These are phyloP conservation scores for Lagenaria siceraria DNA, from an alignment of 306 rosid genomes.

Conservation along the genomic window DNA sequence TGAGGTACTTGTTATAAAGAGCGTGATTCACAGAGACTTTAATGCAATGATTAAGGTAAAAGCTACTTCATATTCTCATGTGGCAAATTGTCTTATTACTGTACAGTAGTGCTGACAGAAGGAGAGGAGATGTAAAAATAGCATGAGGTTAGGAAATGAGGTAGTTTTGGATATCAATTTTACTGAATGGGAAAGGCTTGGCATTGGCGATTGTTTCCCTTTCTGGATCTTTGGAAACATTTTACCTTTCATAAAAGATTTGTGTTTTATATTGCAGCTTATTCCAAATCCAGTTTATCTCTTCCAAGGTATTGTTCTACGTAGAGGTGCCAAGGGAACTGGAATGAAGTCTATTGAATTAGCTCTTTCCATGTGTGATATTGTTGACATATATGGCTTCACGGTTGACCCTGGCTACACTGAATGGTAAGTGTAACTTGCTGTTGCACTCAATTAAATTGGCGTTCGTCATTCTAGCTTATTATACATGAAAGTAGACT, in stretches of 20 bases:
- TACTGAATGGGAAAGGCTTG: not conserved
- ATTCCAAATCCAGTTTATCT: constrained; percentile 94
- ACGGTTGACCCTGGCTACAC: constrained; percentile 98
- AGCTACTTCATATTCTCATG: not conserved
- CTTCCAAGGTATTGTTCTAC: constrained; percentile 96
- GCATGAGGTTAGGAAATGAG: not conserved
- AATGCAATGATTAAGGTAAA: constrained; percentile 78
- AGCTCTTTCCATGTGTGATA: constrained; percentile 95
- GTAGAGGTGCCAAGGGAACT: constrained; percentile 99
- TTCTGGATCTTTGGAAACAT: not conserved
- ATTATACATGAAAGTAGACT: not conserved
- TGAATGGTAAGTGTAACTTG: constrained; percentile 55
- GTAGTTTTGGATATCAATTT: not conserved
- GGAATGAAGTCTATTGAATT: constrained; percentile 97
- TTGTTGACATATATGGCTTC: constrained; percentile 89
- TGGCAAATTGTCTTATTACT: not conserved
- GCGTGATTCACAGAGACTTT: constrained; percentile 73
- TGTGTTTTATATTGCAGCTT: constrained; percentile 34
- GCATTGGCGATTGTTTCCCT: not conserved
- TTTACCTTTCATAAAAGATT: not conserved
- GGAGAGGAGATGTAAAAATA: not conserved
- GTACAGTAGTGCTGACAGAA: not conserved
- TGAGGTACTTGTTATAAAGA: constrained; percentile 88
- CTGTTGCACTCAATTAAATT: not conserved
- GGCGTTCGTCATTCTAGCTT: not conserved